These are phyloP conservation scores for Pseudonectria foliicola DNA, from an alignment of 2,329 filamentous ascomycete species.

Conservation along the genomic window DNA sequence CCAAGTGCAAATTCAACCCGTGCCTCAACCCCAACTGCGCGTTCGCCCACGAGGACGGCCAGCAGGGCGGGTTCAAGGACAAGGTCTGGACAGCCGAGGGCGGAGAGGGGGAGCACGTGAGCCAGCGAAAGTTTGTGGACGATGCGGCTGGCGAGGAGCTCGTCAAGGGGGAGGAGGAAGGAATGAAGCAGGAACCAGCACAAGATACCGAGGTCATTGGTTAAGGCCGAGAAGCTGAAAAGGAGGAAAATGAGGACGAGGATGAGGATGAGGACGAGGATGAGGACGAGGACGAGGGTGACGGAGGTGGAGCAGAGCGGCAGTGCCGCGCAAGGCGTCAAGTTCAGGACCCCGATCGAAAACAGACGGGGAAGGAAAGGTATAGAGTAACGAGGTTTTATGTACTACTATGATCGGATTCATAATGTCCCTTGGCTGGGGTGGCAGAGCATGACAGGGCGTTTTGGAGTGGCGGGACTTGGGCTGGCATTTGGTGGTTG, in stretches of 20 bases:
- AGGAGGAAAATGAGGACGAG: conserved; percentile 11
- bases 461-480: conserved; percentile 15
- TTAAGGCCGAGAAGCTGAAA: conserved; percentile 14
- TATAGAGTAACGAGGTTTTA: conserved; percentile 15
- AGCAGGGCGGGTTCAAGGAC: conserved; percentile 75
- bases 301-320: not conserved
- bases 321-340: too few relatives aligned
- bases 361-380: conserved; percentile 6
- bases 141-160: conserved; percentile 63
- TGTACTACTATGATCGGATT: conserved; percentile 22
- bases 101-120: conserved; percentile 58
- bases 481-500: conserved; percentile 1
- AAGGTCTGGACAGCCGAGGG: conserved; percentile 78
- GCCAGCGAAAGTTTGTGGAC: conserved; percentile 81
- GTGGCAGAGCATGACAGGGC: conserved; percentile 23
- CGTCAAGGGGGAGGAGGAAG: conserved; percentile 50
- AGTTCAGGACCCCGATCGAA: not conserved
- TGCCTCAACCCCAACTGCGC: conserved; percentile 84
- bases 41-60: conserved; percentile 87
- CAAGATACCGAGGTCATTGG: conserved; percentile 34
- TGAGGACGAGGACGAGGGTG: not conserved
- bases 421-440: conserved; percentile 19
- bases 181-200: conserved; percentile 31
- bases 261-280: conserved; percentile 7
- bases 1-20: conserved; percentile 82